phyloP scores from a whole-genome alignment of 768 basidiomycete genomes.

The Lactarius pseudohatsudake region DNA sequence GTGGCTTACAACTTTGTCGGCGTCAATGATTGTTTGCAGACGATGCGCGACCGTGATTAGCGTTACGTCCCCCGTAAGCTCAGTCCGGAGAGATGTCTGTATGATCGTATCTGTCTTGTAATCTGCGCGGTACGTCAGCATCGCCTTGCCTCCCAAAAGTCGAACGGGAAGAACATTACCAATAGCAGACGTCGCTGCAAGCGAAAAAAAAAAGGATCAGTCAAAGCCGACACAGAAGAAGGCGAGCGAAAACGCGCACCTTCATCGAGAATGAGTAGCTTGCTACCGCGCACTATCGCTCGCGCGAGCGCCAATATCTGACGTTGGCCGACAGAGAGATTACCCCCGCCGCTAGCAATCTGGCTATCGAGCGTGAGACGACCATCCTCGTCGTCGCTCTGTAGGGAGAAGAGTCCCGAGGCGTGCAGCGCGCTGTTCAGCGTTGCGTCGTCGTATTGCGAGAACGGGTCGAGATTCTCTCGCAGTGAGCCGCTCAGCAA shows the following conservation, averaged over 20 bases:
- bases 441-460: constrained; percentile 50
- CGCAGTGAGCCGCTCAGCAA: constrained; percentile 56
- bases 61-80: constrained; percentile 45
- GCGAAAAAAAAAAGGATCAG: neutral
- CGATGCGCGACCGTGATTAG: constrained; percentile 63
- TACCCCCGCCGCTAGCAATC: constrained; percentile 45
- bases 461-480: constrained; percentile 59
- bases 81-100: constrained; percentile 53
- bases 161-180: constrained; percentile 31
- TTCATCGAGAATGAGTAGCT: constrained; percentile 59
- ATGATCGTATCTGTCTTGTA: constrained; percentile 58
- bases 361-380: constrained; percentile 46
- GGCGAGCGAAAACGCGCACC: constrained; percentile 33
- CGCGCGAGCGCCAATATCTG: constrained; percentile 61
- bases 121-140: constrained; percentile 36
- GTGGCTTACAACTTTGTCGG: constrained; percentile 51
- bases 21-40: constrained; percentile 59
- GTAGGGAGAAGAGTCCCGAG: constrained; percentile 46
- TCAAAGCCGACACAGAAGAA: neutral
- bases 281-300: constrained; percentile 55
- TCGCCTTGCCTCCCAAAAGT: no score
- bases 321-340: constrained; percentile 56
- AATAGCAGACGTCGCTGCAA: constrained; percentile 46
- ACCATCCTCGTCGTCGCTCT: constrained; percentile 39
- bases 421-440: constrained; percentile 50